Base-by-base conservation (phyloP, 306 rosid genomes). In the Prunus kanzakura region DNA sequence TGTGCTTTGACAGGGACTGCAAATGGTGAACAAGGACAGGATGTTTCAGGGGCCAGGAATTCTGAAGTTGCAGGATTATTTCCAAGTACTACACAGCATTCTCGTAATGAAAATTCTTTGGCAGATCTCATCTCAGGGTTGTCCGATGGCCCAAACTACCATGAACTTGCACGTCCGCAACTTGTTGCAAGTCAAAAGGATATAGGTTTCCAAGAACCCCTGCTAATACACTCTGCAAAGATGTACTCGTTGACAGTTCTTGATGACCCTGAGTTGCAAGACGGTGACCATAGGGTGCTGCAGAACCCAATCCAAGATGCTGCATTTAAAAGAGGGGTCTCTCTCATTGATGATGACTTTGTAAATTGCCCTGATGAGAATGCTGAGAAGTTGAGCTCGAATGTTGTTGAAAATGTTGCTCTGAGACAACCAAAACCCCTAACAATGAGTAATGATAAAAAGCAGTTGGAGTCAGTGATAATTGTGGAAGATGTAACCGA, bases 321-420 rank as follows among this genome's bases (percentile, higher is more conserved):
- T 78, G 78, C 57, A 11, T 61, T 83, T 61, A 65, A 60, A 49
- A 78, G 56, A 78, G 82, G 63, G 73, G 80, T 84, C 57, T 81
- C 91, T 69, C 82, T 88, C 67, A 69, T 83, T 76, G 90, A 85
- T 70, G 80, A 57, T 38, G 86, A 89, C 76, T 84, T 82, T 73
- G 62, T 74, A 65, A 64, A 64, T 67, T 68, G 70, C 68, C 79
- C 84, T 23, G 78, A 72, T 60, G 77, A 73, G 65, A 79, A 78
- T 79, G 82, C 62, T 82, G 87, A 81, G 77, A 84, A 78, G 76
- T 77, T 75, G 82, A 64, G 64, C 11, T 52, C 73, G 67, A 80
- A 83, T 76, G 67, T 50, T 76, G 67, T 50, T 19, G 82, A 72
- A 71, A 80, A 79, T 69, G 55, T 56, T 49, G 67, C 70, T 23